Conservation (phyloP, 345 rosid species). For the Pistacia atlantica region DNA sequence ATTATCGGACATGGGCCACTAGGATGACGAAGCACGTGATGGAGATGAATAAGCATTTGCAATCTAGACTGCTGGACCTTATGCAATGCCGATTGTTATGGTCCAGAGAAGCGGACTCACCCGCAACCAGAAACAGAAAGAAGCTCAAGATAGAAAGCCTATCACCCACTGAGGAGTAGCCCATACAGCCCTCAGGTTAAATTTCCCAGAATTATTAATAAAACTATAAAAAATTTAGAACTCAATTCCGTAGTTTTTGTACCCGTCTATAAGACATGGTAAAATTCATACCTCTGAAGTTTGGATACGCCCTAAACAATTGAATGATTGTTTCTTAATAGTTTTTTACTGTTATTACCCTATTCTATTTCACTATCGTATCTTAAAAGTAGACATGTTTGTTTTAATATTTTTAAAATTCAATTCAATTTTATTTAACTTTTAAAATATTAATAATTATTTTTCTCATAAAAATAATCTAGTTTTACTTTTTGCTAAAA, state of each 20-base stretch:
- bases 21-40: conserved; percentile 50
- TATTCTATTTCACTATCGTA: too few species aligned
- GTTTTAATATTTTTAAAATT: too few species aligned
- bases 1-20: conserved; percentile 35
- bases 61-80: conserved; percentile 45
- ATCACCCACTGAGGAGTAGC: background rate
- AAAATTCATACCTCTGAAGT: background rate
- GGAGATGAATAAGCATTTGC: conserved; percentile 50
- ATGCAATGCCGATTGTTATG: conserved; percentile 35
- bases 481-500: too few species aligned
- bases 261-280: background rate
- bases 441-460: too few species aligned
- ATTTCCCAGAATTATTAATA: background rate
- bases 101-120: conserved; percentile 7
- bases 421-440: too few species aligned
- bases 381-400: too few species aligned
- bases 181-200: conserved; percentile 15
- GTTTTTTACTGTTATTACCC: too few species aligned
- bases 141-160: conserved; percentile 25
- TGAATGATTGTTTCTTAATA: too few species aligned
- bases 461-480: too few species aligned
- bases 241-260: background rate
- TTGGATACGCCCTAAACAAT: background rate
- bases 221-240: background rate
- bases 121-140: conserved; percentile 23